A percentile compares a stretch with the other conserved stretches of the same genome.
phyloP scores from a whole-genome alignment of 192 early-diverging fungal genomes.

The Entomortierella chlamydospora region DNA sequence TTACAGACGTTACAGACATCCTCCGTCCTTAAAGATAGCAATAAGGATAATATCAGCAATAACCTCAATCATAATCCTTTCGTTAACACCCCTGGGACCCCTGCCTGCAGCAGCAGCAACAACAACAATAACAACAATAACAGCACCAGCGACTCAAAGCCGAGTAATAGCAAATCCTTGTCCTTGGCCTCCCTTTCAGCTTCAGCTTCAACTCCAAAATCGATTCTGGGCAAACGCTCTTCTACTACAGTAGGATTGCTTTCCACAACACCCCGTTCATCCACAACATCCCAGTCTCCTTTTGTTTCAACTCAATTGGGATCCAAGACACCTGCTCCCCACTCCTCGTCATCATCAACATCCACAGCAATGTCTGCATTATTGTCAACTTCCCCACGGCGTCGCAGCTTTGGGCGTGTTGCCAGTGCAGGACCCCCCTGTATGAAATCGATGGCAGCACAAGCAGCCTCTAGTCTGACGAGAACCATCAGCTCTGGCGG shows the following conservation, averaged over 20 bases:
- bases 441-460: conserved; percentile 23
- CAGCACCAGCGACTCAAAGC: neutral
- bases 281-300: neutral
- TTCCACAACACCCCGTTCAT: neutral
- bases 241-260: neutral
- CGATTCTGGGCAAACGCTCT: conserved; percentile 6
- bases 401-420: conserved; percentile 9
- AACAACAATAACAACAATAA: conserved; percentile 2
- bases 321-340: neutral
- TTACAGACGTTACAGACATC: neutral
- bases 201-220: conserved; percentile 5
- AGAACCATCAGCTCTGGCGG: conserved; percentile 26
- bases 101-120: too few relatives aligned
- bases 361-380: neutral
- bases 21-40: conserved; percentile 11
- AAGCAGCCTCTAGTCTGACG: conserved; percentile 27
- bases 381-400: conserved; percentile 5
- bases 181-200: neutral
- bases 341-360: neutral
- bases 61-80: neutral
- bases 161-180: neutral
- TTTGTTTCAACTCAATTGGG: neutral
- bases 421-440: conserved; percentile 1
- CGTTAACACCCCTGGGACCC: neutral
- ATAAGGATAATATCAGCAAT: conserved; percentile 18